Evolutionary conservation across 2,329 filamentous ascomycete species (phyloP).

Genomic region (Ophiocordyceps sinensis): DNA sequence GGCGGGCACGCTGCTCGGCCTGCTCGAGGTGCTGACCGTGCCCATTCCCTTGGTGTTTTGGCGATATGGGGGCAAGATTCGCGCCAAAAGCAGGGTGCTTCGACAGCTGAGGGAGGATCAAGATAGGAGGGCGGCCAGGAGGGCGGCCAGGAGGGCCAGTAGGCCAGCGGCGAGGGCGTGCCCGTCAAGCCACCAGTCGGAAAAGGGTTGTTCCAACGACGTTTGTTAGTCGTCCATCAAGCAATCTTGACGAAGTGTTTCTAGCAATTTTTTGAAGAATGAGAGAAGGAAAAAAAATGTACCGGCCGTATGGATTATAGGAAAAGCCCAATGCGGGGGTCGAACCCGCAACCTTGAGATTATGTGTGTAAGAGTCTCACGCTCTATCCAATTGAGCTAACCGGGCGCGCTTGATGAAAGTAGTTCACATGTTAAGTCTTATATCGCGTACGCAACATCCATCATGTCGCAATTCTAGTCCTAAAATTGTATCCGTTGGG

Average conservation of each 20-base stretch:
- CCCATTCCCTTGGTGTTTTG: conserved; percentile 75
- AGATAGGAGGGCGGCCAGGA: conserved; percentile 17
- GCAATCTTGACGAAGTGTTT: no score
- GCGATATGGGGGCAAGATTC: conserved; percentile 38
- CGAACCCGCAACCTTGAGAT: conserved; percentile 41
- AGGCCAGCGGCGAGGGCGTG: conserved; percentile 5
- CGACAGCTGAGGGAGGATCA: conserved; percentile 29
- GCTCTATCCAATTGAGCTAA: conserved; percentile 41
- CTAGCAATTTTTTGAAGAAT: no score
- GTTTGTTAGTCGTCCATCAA: no score
- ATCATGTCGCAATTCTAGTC: no score
- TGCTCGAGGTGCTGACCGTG: conserved; percentile 59
- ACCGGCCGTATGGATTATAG: no score
- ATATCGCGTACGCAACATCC: background rate
- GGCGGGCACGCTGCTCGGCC: conserved; percentile 61
- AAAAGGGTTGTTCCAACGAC: no score
- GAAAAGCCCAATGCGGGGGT: conserved; percentile 27
- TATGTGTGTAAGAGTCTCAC: conserved; percentile 46
- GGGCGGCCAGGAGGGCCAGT: conserved; percentile 17
- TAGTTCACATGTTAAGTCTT: background rate
- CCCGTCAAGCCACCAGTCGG: background rate
- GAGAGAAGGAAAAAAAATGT: background rate
- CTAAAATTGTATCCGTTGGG: no score
- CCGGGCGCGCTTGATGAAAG: conserved; percentile 13
- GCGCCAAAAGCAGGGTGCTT: conserved; percentile 34